phyloP scores from a whole-genome alignment of 768 basidiomycete species.

The Pleurotus citrinopileatus region DNA sequence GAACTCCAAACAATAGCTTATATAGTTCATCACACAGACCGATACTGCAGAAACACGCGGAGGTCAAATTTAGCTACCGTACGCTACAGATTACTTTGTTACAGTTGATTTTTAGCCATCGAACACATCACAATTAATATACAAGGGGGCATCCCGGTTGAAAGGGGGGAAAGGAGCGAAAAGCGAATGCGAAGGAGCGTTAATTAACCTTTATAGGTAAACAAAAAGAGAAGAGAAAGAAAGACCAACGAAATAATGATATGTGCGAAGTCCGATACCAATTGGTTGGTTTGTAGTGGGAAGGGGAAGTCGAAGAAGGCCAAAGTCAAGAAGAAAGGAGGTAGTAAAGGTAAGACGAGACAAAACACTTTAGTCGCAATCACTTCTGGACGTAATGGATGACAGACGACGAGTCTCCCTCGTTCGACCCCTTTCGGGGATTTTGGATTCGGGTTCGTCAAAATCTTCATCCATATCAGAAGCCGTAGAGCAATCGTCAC shows the following conservation, averaged over 20 bases:
- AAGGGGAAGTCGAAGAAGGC: neutral
- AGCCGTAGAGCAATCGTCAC: constrained; percentile 28
- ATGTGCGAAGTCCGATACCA: constrained; percentile 13
- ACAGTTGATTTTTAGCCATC: neutral
- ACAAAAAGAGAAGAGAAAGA: constrained; percentile 7
- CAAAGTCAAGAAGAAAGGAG: neutral
- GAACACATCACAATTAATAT: neutral
- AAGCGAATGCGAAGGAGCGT: neutral
- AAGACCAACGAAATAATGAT: constrained; percentile 12
- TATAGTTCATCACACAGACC: too few relatives aligned
- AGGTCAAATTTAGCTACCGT: neutral
- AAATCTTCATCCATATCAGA: constrained; percentile 36
- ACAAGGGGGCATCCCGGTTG: neutral
- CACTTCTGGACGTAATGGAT: constrained; percentile 24
- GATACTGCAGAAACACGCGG: neutral
- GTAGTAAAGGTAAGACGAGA: neutral
- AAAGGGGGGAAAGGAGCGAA: constrained; percentile 6
- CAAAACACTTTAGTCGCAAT: constrained; percentile 19
- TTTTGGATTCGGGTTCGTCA: constrained; percentile 32
- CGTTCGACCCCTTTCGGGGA: constrained; percentile 36
- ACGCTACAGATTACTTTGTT: constrained; percentile 7
- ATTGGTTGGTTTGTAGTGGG: constrained; percentile 4
- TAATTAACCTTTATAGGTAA: neutral
- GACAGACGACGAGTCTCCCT: constrained; percentile 37
- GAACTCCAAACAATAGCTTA: too few relatives aligned